Evolutionary conservation across 306 rosid genomes (phyloP).

Genomic region (Hylodesmum podocarpum): DNA sequence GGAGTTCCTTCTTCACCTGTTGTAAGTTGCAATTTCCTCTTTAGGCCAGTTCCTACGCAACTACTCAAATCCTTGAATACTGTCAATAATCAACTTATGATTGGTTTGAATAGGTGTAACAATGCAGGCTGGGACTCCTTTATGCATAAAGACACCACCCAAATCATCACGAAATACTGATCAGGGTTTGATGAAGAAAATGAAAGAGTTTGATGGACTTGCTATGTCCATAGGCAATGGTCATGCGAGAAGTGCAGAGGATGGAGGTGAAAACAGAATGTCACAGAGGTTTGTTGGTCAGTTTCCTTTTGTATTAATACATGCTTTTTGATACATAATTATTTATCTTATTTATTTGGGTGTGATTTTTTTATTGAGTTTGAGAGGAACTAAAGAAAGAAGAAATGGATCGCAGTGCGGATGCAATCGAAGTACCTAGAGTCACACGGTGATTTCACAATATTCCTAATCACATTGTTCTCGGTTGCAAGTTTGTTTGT

Average conservation of each 20-base stretch:
- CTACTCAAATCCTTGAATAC: background rate
- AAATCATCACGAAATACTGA: conserved; percentile 73
- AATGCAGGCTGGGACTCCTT: conserved; percentile 60
- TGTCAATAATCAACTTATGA: conserved; percentile 23
- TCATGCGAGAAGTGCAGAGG: conserved; percentile 55
- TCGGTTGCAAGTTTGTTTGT: too few species aligned
- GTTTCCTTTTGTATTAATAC: background rate
- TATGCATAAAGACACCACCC: conserved; percentile 62
- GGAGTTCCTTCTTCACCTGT: conserved; percentile 69
- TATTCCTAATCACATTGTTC: too few species aligned
- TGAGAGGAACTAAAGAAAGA: too few species aligned
- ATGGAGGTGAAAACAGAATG: conserved; percentile 51
- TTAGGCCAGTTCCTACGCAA: background rate
- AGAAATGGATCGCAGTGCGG: too few species aligned
- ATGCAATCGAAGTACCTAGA: too few species aligned
- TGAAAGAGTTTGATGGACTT: conserved; percentile 85
- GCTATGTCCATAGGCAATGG: conserved; percentile 92
- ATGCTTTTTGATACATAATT: background rate
- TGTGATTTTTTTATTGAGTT: too few species aligned
- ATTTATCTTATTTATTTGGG: too few species aligned
- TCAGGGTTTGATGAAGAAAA: conserved; percentile 69
- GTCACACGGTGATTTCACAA: too few species aligned
- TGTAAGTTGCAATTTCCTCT: conserved; percentile 51
- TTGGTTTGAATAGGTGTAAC: conserved; percentile 27
- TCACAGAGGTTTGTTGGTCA: conserved; percentile 67